A percentile compares a stretch with the other conserved stretches of the same genome.
Conservation (phyloP, 768 basidiomycete species). For the Boletus pseudo-olivaceus region DNA sequence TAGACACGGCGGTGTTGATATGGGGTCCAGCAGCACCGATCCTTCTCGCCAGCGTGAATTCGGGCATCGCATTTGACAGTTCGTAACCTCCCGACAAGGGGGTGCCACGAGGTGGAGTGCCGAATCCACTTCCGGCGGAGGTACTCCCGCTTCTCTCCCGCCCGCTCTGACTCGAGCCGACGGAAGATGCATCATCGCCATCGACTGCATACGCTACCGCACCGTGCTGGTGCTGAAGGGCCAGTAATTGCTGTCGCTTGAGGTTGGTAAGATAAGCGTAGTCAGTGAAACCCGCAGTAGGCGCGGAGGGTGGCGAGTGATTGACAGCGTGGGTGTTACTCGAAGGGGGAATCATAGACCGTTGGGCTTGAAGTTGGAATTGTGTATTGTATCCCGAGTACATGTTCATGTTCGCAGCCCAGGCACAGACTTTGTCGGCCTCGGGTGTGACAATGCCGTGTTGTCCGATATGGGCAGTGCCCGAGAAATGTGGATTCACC, state of each 20-base stretch:
- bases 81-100: conserved; percentile 35
- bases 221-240: conserved; percentile 30
- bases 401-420: conserved; percentile 32
- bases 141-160: conserved; percentile 38
- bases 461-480: conserved; percentile 18
- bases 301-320: conserved; percentile 15
- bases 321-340: conserved; percentile 35
- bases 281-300: conserved; percentile 14
- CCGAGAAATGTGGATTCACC: conserved; percentile 27
- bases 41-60: conserved; percentile 26
- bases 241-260: conserved; percentile 30
- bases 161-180: conserved; percentile 33
- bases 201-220: conserved; percentile 29
- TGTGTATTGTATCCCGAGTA: conserved; percentile 26
- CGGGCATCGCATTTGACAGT: conserved; percentile 29
- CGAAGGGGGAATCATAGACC: conserved; percentile 42
- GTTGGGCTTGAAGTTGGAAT: conserved; percentile 31
- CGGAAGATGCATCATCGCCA: conserved; percentile 38
- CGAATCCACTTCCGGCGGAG: conserved; percentile 32
- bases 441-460: conserved; percentile 20
- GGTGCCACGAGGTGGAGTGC: conserved; percentile 30
- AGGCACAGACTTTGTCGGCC: conserved; percentile 27
- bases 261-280: conserved; percentile 26
- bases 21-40: conserved; percentile 21
- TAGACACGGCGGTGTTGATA: conserved; percentile 23